A percentile compares a stretch with the other conserved stretches of the same genome.
These are phyloP conservation scores for Fusarium verrucosum DNA, from an alignment of 2,329 filamentous ascomycete species.

Conservation along the genomic window DNA sequence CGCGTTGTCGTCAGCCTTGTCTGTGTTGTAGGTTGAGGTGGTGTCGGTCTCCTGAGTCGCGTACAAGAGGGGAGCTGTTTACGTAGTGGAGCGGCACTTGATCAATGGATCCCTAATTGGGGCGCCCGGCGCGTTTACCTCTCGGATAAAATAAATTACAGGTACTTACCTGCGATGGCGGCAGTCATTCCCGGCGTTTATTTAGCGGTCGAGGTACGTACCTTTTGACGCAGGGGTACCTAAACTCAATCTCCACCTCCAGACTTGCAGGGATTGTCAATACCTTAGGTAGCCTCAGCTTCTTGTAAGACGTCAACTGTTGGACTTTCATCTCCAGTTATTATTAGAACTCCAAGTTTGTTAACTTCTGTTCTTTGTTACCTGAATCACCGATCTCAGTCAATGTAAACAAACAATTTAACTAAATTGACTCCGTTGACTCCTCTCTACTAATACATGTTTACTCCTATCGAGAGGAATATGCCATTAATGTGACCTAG, in stretches of 20 bases:
- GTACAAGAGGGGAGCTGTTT: constrained; percentile 32
- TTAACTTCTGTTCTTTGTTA: background rate
- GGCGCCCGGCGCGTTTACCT: constrained; percentile 42
- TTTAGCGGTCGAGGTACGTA: constrained; percentile 31
- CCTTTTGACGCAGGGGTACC: constrained; percentile 11
- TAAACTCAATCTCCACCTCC: constrained; percentile 10
- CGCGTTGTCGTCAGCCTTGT: background rate
- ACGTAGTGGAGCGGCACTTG: constrained; percentile 17
- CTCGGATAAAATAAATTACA: constrained; percentile 47
- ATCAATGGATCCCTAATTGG: constrained; percentile 16
- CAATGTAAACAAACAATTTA: constrained; percentile 1
- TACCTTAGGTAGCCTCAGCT: constrained; percentile 2
- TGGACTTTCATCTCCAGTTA: background rate
- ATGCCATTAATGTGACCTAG: constrained; percentile 8
- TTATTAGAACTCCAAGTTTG: too few species aligned
- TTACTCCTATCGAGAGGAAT: constrained; percentile 12
- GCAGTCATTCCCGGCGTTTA: constrained; percentile 30
- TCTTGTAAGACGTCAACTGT: constrained; percentile 10
- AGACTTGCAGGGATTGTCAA: constrained; percentile 9
- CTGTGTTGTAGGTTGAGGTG: constrained; percentile 1
- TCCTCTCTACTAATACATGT: constrained; percentile 16
- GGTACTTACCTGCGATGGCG: too few species aligned
- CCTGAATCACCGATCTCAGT: background rate
- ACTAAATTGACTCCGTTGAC: constrained; percentile 5
- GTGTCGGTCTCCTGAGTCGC: constrained; percentile 40